Evolutionary conservation across 1,139 yeast species (phyloP).

Genomic region (Suzukiozyma palmioleophila): DNA sequence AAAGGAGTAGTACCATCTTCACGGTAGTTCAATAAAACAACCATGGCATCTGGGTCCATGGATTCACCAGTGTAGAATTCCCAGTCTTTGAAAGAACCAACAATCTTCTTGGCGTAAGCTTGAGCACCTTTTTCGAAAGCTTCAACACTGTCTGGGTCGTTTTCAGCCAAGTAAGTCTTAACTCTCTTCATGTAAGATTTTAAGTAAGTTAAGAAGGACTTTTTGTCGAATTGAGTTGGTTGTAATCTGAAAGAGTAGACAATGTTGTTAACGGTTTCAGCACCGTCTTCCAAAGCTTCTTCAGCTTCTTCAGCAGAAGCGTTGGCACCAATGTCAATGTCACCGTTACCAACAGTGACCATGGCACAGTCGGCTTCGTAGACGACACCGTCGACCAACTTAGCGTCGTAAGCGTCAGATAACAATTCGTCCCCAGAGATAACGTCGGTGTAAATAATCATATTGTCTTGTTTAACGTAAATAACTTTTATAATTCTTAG

Average conservation of each 20-base stretch:
- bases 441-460: conserved; percentile 61
- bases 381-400: conserved; percentile 81
- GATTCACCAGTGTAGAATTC: conserved; percentile 99
- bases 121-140: conserved; percentile 96
- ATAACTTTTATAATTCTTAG: not conserved
- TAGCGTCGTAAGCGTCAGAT: conserved; percentile 94
- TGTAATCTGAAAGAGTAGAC: conserved; percentile 98
- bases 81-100: conserved; percentile 96
- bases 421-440: conserved; percentile 93
- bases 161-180: conserved; percentile 84
- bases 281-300: conserved; percentile 74
- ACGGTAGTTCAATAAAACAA: conserved; percentile 97
- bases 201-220: conserved; percentile 91
- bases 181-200: conserved; percentile 98
- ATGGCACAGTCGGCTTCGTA: conserved; percentile 95
- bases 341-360: conserved; percentile 79
- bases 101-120: conserved; percentile 90
- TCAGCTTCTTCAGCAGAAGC: conserved; percentile 97
- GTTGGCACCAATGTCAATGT: conserved; percentile 98
- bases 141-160: conserved; percentile 80
- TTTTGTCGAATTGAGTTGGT: conserved; percentile 94
- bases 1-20: conserved; percentile 98
- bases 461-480: conserved; percentile 12
- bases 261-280: conserved; percentile 92
- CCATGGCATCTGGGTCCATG: conserved; percentile 99